These are phyloP conservation scores for Solanum hybrid DNA, from an alignment of 305 asterid genomes.

Conservation along the genomic window DNA sequence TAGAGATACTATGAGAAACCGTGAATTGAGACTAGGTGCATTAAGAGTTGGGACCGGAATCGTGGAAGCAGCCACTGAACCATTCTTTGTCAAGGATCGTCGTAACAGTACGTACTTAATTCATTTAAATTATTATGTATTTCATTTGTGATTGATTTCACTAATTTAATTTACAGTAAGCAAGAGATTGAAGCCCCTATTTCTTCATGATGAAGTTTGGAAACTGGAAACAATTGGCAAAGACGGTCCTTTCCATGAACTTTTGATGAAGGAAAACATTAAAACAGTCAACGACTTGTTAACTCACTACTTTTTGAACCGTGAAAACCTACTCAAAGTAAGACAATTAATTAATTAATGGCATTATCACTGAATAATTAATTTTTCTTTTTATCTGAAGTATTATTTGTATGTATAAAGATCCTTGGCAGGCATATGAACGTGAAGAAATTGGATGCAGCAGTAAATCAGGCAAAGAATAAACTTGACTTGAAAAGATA, in stretches of 20 bases:
- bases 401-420: neutral
- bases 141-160: no score
- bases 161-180: neutral
- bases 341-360: neutral
- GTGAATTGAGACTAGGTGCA: constrained; percentile 11
- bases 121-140: neutral
- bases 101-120: constrained; percentile 6
- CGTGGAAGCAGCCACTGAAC: constrained; percentile 15
- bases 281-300: neutral
- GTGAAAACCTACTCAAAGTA: neutral
- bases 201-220: neutral
- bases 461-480: neutral
- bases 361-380: no score
- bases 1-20: neutral
- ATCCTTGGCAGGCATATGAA: neutral
- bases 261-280: neutral
- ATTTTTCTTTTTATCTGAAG: neutral
- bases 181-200: neutral
- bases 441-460: neutral
- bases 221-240: neutral
- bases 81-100: constrained; percentile 14
- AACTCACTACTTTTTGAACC: neutral
- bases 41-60: neutral
- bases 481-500: neutral
- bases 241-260: neutral